Conservation (phyloP, 2,329 filamentous ascomycete genomes). For the Aspergillus viridinutans region DNA sequence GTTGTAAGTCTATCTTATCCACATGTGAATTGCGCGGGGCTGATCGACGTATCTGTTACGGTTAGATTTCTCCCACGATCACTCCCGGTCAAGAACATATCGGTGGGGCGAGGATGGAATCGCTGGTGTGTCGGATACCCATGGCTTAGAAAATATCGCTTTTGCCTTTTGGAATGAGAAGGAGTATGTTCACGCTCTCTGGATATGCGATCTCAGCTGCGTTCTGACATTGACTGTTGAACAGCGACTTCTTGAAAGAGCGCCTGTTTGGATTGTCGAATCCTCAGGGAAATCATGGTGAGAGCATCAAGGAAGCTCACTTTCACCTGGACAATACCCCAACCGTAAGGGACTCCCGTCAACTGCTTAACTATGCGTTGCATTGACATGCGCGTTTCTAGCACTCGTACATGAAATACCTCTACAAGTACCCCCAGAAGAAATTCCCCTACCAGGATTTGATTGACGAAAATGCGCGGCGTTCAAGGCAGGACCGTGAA, state of each 20-base stretch:
- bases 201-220: not conserved
- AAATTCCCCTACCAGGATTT: constrained; percentile 90
- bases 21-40: constrained; percentile 3
- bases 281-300: constrained; percentile 93
- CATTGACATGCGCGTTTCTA: constrained; percentile 31
- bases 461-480: constrained; percentile 73
- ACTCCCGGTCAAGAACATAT: constrained; percentile 82
- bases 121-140: constrained; percentile 89
- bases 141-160: constrained; percentile 85
- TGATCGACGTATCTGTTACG: constrained; percentile 2
- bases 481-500: constrained; percentile 72
- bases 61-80: constrained; percentile 86
- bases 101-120: constrained; percentile 98
- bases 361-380: not conserved
- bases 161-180: constrained; percentile 98
- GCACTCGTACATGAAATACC: constrained; percentile 98
- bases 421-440: constrained; percentile 94
- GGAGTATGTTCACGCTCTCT: constrained; percentile 59
- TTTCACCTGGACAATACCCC: constrained; percentile 96
- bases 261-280: constrained; percentile 92
- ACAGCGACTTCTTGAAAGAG: constrained; percentile 87
- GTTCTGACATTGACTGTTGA: constrained; percentile 4
- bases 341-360: constrained; percentile 42
- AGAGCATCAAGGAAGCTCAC: constrained; percentile 94
- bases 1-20: constrained; percentile 58